Base-by-base conservation (phyloP, 495 filamentous ascomycete genomes). In the Xylaria castorea region DNA sequence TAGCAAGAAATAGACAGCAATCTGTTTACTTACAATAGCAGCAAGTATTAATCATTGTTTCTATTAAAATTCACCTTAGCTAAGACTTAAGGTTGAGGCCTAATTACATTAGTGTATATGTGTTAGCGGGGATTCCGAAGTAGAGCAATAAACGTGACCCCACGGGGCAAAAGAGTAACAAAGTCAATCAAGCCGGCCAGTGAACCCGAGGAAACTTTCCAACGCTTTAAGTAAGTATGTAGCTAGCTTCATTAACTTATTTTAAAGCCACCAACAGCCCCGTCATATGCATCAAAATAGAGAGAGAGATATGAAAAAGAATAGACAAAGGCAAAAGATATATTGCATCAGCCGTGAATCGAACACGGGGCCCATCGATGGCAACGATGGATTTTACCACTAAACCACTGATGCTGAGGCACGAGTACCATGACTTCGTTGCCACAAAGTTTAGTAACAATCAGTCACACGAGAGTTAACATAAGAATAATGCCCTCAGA, bases 311-410 rank as follows among this genome's bases (percentile, higher is more conserved):
- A 38, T 27, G 1, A 32, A 0, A 30, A 48, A 48, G 7, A 46
- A 65, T 20, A 20, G 14, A 14, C 14, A 1, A 34, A 68, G 38
- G 9, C 61, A 44, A 20, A 40, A 40, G 18, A 38, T 2, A 4
- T 22, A 55, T 51, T 83, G 82, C 81, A 79, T 80, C 79, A 83
- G 81, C 82, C 82, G 82, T 79, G 82, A 84, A 83, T 84, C 83
- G 82, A 85, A 85, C 83, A 78, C 83, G 83, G 83, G 83, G 83
- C 83, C 81, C 83, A 83, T 84, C 83, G 82, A 85, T 85, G 83
- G 83, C 83, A 85, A 85, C 83, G 82, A 85, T 84, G 82, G 81
- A 84, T 85, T 85, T 84, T 85, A 85, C 83, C 82, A 85, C 83
- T 85, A 85, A 84, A 83, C 80, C 82, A 84, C 82, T 82, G 79